Percentiles rank a stretch among this genome's conserved stretches.
Evolutionary conservation across 2,329 filamentous ascomycete genomes (phyloP).

Genomic region (Epichloe sibirici): DNA sequence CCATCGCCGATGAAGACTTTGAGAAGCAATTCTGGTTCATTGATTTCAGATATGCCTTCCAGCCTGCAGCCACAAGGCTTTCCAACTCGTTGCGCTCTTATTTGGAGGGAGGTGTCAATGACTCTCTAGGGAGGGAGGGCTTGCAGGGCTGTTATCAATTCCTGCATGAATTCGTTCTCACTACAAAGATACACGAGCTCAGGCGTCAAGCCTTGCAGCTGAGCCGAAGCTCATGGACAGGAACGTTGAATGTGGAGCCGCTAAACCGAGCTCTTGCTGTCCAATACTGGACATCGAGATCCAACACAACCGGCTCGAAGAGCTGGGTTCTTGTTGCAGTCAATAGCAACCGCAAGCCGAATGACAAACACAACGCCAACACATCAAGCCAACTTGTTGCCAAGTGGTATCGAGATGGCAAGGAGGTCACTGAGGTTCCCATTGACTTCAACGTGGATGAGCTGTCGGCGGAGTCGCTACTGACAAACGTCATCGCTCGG

Average conservation of each 20-base stretch:
- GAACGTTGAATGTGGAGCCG: conserved; percentile 63
- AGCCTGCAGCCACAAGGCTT: conserved; percentile 50
- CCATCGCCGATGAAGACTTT: conserved; percentile 75
- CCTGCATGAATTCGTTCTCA: conserved; percentile 77
- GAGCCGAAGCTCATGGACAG: conserved; percentile 60
- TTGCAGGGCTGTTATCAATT: conserved; percentile 73
- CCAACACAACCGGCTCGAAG: conserved; percentile 45
- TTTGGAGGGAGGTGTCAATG: conserved; percentile 63
- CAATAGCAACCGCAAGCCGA: conserved; percentile 46
- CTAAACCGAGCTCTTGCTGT: conserved; percentile 73
- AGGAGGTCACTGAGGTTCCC: conserved; percentile 57
- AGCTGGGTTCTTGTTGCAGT: conserved; percentile 88
- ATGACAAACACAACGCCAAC: conserved; percentile 26
- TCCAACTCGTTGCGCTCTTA: conserved; percentile 50
- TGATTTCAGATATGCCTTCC: conserved; percentile 76
- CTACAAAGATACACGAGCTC: conserved; percentile 78
- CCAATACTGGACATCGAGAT: conserved; percentile 74
- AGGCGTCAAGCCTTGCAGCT: conserved; percentile 65
- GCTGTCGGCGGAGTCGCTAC: conserved; percentile 61
- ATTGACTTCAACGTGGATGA: conserved; percentile 53
- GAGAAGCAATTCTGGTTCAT: conserved; percentile 87
- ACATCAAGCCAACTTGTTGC: conserved; percentile 44
- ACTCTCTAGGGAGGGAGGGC: conserved; percentile 55
- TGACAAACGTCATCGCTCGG: conserved; percentile 61
- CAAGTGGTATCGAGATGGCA: conserved; percentile 77